A percentile compares a stretch with the other conserved stretches of the same genome.
Conservation (phyloP, 441 rosid genomes). For the Euphorbia celastroides region DNA sequence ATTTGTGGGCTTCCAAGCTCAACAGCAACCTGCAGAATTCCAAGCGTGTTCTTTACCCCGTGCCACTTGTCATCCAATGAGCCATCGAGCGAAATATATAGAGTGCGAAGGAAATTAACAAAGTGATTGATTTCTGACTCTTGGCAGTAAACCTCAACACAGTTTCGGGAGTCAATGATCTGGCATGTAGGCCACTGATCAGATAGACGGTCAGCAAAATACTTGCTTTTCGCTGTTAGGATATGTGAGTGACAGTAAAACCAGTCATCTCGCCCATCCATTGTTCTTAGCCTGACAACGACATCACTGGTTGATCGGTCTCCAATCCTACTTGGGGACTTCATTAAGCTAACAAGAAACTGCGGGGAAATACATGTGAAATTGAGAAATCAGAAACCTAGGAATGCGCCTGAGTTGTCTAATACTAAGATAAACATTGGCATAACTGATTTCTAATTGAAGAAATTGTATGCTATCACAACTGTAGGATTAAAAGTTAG, state of each 20-base stretch:
- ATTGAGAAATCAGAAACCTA: not conserved
- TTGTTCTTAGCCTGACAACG: conserved; percentile 75
- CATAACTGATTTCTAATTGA: too few species aligned
- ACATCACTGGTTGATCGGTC: conserved; percentile 82
- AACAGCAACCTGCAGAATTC: conserved; percentile 68
- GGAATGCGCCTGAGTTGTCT: not conserved
- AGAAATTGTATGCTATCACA: not conserved
- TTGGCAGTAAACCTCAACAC: conserved; percentile 80
- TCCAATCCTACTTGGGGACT: conserved; percentile 52
- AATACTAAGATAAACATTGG: too few species aligned
- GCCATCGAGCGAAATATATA: conserved; percentile 43
- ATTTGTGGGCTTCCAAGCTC: conserved; percentile 59
- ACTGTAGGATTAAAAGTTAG: not conserved
- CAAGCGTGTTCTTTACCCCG: conserved; percentile 73
- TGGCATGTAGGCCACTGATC: conserved; percentile 92
- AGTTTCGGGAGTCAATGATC: conserved; percentile 83
- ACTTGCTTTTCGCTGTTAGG: conserved; percentile 63
- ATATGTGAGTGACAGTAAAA: conserved; percentile 77
- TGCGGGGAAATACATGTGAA: not conserved
- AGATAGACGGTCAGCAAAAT: conserved; percentile 84
- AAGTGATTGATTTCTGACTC: conserved; percentile 69
- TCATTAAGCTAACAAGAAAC: conserved; percentile 35
- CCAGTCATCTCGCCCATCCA: conserved; percentile 82
- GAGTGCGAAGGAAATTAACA: conserved; percentile 71
- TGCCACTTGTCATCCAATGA: conserved; percentile 57